Conservation (phyloP, 2,329 filamentous ascomycete genomes). For the Claviceps arundinis region DNA sequence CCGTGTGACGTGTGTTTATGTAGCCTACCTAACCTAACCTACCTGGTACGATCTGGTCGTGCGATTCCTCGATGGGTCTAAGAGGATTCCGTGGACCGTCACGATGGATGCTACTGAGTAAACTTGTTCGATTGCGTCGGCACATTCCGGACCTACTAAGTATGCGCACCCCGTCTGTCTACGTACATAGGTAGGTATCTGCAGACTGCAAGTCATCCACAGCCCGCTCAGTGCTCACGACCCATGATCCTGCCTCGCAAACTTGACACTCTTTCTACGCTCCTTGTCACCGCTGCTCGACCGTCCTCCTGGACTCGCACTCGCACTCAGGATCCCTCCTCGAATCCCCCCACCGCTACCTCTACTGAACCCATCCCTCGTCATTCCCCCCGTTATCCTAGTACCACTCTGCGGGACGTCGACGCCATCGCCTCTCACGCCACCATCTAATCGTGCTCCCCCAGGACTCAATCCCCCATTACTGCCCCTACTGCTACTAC, state of each 20-base stretch:
- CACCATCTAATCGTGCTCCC: conserved; percentile 5
- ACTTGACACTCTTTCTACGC: conserved; percentile 52
- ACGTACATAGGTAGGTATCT: too few relatives aligned
- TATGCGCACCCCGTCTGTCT: too few relatives aligned
- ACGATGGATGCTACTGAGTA: too few relatives aligned
- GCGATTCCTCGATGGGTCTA: too few relatives aligned
- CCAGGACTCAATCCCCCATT: conserved; percentile 6
- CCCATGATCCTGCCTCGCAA: conserved; percentile 27
- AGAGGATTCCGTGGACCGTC: too few relatives aligned
- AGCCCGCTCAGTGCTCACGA: not conserved
- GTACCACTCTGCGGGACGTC: conserved; percentile 40
- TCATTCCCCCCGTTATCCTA: conserved; percentile 41
- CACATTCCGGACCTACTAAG: too few relatives aligned
- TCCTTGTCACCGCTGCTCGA: conserved; percentile 31
- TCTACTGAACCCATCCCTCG: conserved; percentile 36
- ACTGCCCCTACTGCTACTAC: conserved; percentile 6
- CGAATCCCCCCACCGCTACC: conserved; percentile 21
- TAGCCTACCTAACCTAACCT: too few relatives aligned
- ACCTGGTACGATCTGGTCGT: too few relatives aligned
- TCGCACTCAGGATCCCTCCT: conserved; percentile 33
- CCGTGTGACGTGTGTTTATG: too few relatives aligned
- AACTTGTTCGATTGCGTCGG: too few relatives aligned
- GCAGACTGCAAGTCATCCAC: too few relatives aligned
- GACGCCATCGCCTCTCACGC: conserved; percentile 31
- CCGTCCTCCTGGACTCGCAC: conserved; percentile 34